These are phyloP conservation scores for Ceratocystiopsis minuta DNA, from an alignment of 2,329 filamentous ascomycete genomes.

Conservation along the genomic window DNA sequence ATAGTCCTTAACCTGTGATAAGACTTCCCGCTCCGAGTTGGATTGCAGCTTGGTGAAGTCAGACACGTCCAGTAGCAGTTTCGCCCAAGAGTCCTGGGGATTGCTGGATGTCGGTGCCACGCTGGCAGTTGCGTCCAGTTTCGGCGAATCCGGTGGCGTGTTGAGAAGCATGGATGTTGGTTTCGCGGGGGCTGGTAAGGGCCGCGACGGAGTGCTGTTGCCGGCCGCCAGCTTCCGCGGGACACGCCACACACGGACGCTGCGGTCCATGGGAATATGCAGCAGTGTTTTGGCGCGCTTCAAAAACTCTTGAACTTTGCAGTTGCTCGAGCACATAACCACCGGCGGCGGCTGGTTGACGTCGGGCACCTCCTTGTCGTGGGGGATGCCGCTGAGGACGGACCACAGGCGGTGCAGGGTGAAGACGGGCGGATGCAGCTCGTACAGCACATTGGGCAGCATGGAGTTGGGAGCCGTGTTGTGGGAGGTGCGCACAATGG, in stretches of 20 bases:
- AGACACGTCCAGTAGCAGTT: constrained; percentile 41
- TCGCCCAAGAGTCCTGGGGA: constrained; percentile 18
- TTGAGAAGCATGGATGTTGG: constrained; percentile 6
- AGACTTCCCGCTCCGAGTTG: constrained; percentile 43
- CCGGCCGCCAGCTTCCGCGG: constrained; percentile 23
- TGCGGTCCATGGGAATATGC: constrained; percentile 49
- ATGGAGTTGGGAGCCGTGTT: constrained; percentile 47
- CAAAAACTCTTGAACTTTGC: constrained; percentile 57
- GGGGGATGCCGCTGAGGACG: constrained; percentile 34
- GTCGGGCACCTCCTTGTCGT: constrained; percentile 42
- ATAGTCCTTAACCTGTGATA: constrained; percentile 44
- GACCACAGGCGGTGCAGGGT: constrained; percentile 65
- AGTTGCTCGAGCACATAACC: constrained; percentile 53
- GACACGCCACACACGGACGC: constrained; percentile 62
- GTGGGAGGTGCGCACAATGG: constrained; percentile 60
- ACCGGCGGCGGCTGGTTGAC: constrained; percentile 42
- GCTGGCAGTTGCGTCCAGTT: background rate
- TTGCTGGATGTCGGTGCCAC: background rate
- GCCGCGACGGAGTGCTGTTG: constrained; percentile 4
- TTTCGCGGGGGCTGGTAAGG: too few species aligned
- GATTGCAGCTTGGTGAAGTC: constrained; percentile 44
- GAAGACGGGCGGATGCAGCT: constrained; percentile 71
- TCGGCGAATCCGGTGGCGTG: constrained; percentile 14
- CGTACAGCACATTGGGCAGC: constrained; percentile 57
- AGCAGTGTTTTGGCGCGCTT: constrained; percentile 51